Evolutionary conservation across 2,329 filamentous ascomycete species (phyloP).

Genomic region (Cladophialophora immunda): DNA sequence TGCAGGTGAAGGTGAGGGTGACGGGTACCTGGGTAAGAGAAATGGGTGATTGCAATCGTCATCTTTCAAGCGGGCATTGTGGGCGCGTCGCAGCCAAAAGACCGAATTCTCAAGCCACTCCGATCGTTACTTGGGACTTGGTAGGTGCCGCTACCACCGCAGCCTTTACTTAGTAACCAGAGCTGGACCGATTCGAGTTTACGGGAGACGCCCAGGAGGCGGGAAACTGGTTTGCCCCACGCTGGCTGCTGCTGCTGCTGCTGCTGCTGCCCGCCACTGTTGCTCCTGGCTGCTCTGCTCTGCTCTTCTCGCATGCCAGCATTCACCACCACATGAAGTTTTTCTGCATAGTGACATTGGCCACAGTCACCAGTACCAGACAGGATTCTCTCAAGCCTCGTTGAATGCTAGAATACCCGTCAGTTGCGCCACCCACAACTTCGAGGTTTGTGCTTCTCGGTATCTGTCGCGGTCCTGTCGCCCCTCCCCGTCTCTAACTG

Average conservation of each 20-base stretch:
- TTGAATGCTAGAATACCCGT: neutral
- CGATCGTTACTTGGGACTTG: neutral
- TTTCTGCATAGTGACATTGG: neutral
- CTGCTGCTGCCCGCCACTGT: neutral
- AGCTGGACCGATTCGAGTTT: neutral
- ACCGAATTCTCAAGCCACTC: neutral
- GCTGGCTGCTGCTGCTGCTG: slow-evolving; percentile 1
- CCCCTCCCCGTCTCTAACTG: slow-evolving; percentile 8
- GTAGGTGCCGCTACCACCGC: neutral
- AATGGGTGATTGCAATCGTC: slow-evolving; percentile 4
- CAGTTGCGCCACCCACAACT: neutral
- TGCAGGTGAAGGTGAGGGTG: too few relatives aligned
- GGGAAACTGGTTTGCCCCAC: slow-evolving; percentile 6
- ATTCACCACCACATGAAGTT: neutral
- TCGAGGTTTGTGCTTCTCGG: slow-evolving; percentile 5
- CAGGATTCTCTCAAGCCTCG: neutral
- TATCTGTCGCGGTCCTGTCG: slow-evolving; percentile 8
- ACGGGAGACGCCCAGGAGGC: neutral
- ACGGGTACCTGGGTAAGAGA: too few relatives aligned
- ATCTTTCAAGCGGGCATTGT: neutral
- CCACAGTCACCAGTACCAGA: slow-evolving; percentile 3
- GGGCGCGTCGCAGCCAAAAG: neutral
- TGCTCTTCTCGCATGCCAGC: slow-evolving; percentile 4
- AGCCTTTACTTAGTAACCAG: slow-evolving; percentile 8
- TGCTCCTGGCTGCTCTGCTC: neutral